Conservation (phyloP, 1,284 basidiomycete species). For the Fomitopsis betulina region DNA sequence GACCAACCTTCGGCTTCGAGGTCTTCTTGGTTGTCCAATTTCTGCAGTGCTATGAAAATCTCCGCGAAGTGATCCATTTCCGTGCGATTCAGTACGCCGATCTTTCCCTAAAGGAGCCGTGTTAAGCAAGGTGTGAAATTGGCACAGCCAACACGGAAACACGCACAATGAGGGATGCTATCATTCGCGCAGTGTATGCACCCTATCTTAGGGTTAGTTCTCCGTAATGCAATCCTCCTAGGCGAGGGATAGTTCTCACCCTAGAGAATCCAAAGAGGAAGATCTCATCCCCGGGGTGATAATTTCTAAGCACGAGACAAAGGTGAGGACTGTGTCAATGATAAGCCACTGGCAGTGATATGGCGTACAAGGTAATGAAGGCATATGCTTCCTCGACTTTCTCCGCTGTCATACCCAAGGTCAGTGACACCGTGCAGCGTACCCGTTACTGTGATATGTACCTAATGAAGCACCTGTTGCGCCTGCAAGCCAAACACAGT, state of each 20-base stretch:
- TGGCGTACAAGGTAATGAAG: conserved; percentile 65
- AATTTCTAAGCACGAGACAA: conserved; percentile 34
- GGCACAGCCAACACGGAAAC: neutral
- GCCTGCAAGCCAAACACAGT: conserved; percentile 32
- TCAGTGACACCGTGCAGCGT: conserved; percentile 3
- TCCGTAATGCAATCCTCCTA: neutral
- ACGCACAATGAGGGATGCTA: conserved; percentile 61
- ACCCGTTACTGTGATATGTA: conserved; percentile 19
- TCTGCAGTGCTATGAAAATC: conserved; percentile 59
- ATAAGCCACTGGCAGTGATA: too few relatives aligned
- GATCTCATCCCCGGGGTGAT: conserved; percentile 69
- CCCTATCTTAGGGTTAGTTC: conserved; percentile 36
- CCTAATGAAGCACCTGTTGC: conserved; percentile 56
- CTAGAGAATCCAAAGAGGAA: conserved; percentile 73
- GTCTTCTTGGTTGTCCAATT: conserved; percentile 44
- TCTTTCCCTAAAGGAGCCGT: conserved; percentile 24
- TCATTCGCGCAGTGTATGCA: conserved; percentile 69
- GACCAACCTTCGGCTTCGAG: conserved; percentile 39
- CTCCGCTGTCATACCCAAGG: conserved; percentile 37
- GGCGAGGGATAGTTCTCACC: conserved; percentile 28
- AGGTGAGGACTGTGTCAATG: neutral
- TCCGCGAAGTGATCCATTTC: conserved; percentile 67
- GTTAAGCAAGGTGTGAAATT: too few relatives aligned
- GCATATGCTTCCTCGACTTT: conserved; percentile 73
- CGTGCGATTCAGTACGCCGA: conserved; percentile 59